A percentile compares a stretch with the other conserved stretches of the same genome.
Evolutionary conservation across 2,329 filamentous ascomycete species (phyloP).

Genomic region (Fusarium secorum): DNA sequence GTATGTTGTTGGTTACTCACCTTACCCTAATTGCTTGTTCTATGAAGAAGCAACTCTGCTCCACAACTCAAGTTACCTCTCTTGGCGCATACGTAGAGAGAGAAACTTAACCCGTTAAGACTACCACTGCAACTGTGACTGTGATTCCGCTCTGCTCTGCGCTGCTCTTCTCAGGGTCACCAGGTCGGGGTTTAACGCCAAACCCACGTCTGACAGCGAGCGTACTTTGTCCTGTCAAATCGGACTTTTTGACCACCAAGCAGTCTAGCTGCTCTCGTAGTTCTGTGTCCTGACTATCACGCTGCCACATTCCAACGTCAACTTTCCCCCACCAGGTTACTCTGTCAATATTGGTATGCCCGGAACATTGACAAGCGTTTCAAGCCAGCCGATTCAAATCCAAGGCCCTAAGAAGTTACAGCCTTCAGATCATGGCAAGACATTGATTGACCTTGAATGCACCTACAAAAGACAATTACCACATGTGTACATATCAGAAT

Average conservation of each 20-base stretch:
- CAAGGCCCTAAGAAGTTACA: too few species aligned
- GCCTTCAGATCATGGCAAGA: not conserved
- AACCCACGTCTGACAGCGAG: not conserved
- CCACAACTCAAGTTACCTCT: not conserved
- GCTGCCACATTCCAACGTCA: constrained; percentile 16
- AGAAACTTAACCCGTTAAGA: not conserved
- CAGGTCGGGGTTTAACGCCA: not conserved
- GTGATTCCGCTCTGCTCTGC: not conserved
- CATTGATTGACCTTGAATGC: not conserved
- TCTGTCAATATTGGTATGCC: not conserved
- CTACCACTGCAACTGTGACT: not conserved
- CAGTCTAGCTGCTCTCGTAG: not conserved
- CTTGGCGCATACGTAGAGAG: not conserved
- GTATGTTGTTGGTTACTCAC: not conserved
- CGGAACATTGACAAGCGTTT: not conserved
- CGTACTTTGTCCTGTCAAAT: not conserved
- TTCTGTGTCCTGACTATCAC: not conserved
- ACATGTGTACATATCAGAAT: not conserved
- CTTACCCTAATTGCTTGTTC: not conserved
- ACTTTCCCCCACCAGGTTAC: not conserved
- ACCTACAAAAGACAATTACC: too few species aligned
- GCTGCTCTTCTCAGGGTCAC: not conserved
- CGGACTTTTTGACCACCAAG: not conserved
- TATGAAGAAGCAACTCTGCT: not conserved
- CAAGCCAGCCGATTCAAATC: not conserved